Evolutionary conservation across 192 early-diverging fungal species (phyloP).

Genomic region (Entomortierella chlamydospora): DNA sequence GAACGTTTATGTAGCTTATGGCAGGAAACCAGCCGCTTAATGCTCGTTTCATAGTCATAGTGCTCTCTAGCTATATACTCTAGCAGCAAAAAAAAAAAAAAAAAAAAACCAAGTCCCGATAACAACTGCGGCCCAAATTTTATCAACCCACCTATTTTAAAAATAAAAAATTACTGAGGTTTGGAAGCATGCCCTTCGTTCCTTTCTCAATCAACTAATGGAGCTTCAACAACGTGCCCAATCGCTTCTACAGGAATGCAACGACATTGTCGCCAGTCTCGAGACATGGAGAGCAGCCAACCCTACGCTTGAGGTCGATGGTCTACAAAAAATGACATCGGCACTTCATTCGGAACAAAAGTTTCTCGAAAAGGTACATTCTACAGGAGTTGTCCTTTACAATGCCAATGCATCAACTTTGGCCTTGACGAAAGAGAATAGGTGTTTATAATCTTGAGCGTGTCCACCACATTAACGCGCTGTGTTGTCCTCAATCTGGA

Average conservation of each 20-base stretch:
- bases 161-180: too few relatives aligned
- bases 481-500: neutral
- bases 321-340: slow-evolving; percentile 40
- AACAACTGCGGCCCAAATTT: too few relatives aligned
- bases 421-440: too few relatives aligned
- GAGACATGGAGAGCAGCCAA: slow-evolving; percentile 29
- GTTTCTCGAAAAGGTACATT: slow-evolving; percentile 20
- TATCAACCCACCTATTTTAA: too few relatives aligned
- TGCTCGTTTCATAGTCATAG: too few relatives aligned
- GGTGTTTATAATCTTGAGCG: too few relatives aligned
- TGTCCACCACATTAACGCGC: too few relatives aligned
- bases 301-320: slow-evolving; percentile 25
- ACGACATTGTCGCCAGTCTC: slow-evolving; percentile 33
- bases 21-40: slow-evolving; percentile 11
- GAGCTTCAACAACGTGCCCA: slow-evolving; percentile 34
- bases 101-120: slow-evolving; percentile 7
- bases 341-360: slow-evolving; percentile 33
- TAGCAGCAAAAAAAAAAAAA: slow-evolving; percentile 1
- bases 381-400: neutral
- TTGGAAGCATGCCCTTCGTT: too few relatives aligned
- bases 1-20: slow-evolving; percentile 26
- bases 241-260: slow-evolving; percentile 41
- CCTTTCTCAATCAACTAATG: neutral
- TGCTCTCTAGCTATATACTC: neutral
- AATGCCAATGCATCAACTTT: neutral